Base-by-base conservation (phyloP, 495 filamentous ascomycete genomes). In the Staphylotrichum longicolle region DNA sequence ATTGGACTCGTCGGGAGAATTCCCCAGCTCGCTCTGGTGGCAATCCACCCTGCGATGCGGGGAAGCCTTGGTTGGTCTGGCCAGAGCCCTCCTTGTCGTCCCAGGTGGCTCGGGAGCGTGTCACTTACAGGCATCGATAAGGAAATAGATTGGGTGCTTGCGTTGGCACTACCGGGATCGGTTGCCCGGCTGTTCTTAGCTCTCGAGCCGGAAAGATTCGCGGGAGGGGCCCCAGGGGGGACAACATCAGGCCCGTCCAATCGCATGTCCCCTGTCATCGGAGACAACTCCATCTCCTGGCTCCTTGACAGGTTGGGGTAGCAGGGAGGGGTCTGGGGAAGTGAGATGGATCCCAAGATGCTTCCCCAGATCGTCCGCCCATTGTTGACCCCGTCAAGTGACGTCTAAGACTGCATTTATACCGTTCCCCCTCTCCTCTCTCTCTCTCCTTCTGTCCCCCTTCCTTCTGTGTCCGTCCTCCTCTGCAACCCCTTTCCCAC, bases 271-370 rank as follows among this genome's bases (percentile, higher is more conserved):
- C 37, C 37, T 7, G 5, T 7, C 37, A 10, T 6, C 6, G 37
- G 10, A 6, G 5, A 10, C 37, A 7, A 2, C 37, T 39, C 37
- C 37, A 39, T 39, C 37, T 10, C 10, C 37, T 6, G 6, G 5
- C 32, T 27, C 15, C 42, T 57, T 27, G 42, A 57, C 54, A 48
- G 33, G 44, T 47, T 57, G 44, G 55, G 55, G 55, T 57, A 57
- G 9, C 44, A 47, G 33, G 42, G 55, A 48, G 42, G 30, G 33
- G 42, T 40, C 55, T 48, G 55, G 55, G 55, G 55, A 57, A 48
- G 8, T 7, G 2, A 12, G 42, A 57, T 57, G 42, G 55, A 39
- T 15, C 30, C 42, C 20, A 39, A 39, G 6, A 39, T 39, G 37
- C 37, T 10, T 10, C 37, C 37, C 37, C 37, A 6, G 37, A 27